Base-by-base conservation (phyloP, 1,284 basidiomycete species). In the Ceratobasidium papillatum region DNA sequence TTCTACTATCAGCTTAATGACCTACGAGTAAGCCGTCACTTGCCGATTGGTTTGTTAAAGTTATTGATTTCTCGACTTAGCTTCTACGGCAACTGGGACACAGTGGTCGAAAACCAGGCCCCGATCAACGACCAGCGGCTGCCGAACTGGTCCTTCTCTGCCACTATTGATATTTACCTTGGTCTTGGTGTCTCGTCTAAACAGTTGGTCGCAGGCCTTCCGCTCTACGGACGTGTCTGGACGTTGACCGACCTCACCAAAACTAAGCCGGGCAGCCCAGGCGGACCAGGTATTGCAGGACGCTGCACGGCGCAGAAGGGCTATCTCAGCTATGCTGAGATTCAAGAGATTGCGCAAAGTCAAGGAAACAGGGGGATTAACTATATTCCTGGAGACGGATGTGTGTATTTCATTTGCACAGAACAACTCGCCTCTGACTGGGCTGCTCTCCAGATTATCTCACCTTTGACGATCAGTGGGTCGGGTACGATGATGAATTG, bases 11-110 rank as follows among this genome's bases (percentile, higher is more conserved):
- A 58, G 56, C 36, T 19, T 61, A 1, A 61, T 61, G 58, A 43
- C 58, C 3, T 61, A 61, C 58, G 58, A 61, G 58, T 61, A 41
- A 36, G 58, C 11, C 19, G 2, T 43, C 3, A 12, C 25, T 41
- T 22, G 2, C 27, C 36, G 9, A 9, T 3, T 12, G 17, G 4
- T 25, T 27, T n/a, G n/a, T 17, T 27, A 17, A 11, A 56, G 5
- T 14, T 36, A 38, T 38, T 17, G 7, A 7, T 41, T 52, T 4
- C 27, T 19, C 17, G 11, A 14, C 14, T n/a, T 19, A 61, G 58
- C 47, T 68, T 68, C 12, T 68, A 68, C 65, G 65, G 65, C 8
- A 68, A 68, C 65, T 68, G 65, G 65, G 38, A 68, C 49, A 41
- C 43, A 19, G 32, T 54, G 14, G 65, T 68, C 30, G 49, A 68